Base-by-base conservation (phyloP, 768 basidiomycete genomes). In the Boletus insuetus region DNA sequence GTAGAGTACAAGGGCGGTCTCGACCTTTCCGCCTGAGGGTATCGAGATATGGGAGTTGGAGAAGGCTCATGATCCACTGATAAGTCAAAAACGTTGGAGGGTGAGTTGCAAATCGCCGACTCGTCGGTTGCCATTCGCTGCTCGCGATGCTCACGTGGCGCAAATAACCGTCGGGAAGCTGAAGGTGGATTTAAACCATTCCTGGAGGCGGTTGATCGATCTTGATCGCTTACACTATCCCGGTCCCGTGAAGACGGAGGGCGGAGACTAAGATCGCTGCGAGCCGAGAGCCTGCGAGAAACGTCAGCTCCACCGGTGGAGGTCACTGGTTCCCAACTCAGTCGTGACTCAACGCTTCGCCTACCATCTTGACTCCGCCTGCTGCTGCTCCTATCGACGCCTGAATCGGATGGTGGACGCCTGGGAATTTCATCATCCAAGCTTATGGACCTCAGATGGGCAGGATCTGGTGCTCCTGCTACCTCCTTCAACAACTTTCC, bases 401-500 rank as follows among this genome's bases (percentile, higher is more conserved):
- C 68, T 43, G 50, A 54, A 37, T 76, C 77, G n/a, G 69, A 70
- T 13, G 66, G 73, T 17, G 59, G 54, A 53, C 74, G 62, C 47
- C 71, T 69, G 32, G 73, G 51, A 12, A 67, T 64, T 31, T 82
- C 83, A 19, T 82, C 82, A 55, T 81, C 81, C 38, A 86, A 61
- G 68, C 84, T 86, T 37, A 77, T 68, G 46, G 80, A 81, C 55
- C 82, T 82, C 40, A 77, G 65, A 46, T 73, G 74, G 20, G 71
- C 73, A 12, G 68, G 64, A 52, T 68, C 64, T 42, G 70, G 41
- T 48, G 70, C 53, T 17, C 65, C 69, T 24, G 68, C 70, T 22
- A 77, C 68, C 49, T 91, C 90, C 55, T 83, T 78, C 55, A 91
- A 67, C 12, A 87, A 76, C 67, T 81, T 82, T 32, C 91, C 89